A percentile compares a stretch with the other conserved stretches of the same genome.
phyloP scores from a whole-genome alignment of 2,329 filamentous ascomycete species.

The Dactylonectria macrodidyma region DNA sequence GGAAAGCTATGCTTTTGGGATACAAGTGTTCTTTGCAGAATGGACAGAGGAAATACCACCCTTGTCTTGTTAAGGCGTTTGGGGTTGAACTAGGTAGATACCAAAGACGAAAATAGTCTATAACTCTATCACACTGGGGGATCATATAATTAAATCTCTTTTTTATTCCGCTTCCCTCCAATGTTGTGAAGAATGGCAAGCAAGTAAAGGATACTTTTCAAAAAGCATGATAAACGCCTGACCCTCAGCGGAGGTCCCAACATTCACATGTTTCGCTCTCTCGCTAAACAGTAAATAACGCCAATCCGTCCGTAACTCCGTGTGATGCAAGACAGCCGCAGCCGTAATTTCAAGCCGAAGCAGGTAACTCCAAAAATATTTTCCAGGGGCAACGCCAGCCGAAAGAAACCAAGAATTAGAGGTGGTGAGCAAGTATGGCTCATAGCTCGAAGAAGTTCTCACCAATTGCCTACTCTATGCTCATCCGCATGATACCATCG shows the following conservation, averaged over 20 bases:
- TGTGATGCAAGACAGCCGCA: slow-evolving; percentile 34
- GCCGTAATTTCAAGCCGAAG: slow-evolving; percentile 4
- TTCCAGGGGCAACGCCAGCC: neutral
- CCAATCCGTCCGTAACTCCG: slow-evolving; percentile 39
- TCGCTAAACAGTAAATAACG: slow-evolving; percentile 23
- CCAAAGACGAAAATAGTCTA: slow-evolving; percentile 35
- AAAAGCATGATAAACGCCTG: slow-evolving; percentile 12
- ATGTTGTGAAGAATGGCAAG: slow-evolving; percentile 34
- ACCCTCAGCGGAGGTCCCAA: slow-evolving; percentile 9
- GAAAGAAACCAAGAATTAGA: neutral
- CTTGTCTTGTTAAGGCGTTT: slow-evolving; percentile 42
- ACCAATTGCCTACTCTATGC: slow-evolving; percentile 78
- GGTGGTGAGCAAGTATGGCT: neutral
- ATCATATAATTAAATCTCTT: slow-evolving; percentile 21
- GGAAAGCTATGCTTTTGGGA: slow-evolving; percentile 32
- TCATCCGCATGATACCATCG: slow-evolving; percentile 97
- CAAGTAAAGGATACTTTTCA: slow-evolving; percentile 31
- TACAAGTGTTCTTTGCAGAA: slow-evolving; percentile 27
- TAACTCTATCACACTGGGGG: slow-evolving; percentile 34
- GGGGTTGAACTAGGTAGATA: slow-evolving; percentile 40
- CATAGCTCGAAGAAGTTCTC: neutral
- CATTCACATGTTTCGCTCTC: neutral
- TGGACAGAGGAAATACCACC: slow-evolving; percentile 10
- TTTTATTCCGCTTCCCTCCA: slow-evolving; percentile 18
- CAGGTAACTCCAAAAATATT: neutral